Percentiles rank a stretch among this genome's conserved stretches.
Evolutionary conservation across 2,329 filamentous ascomycete genomes (phyloP).

Genomic region (Ophiostoma sp.): DNA sequence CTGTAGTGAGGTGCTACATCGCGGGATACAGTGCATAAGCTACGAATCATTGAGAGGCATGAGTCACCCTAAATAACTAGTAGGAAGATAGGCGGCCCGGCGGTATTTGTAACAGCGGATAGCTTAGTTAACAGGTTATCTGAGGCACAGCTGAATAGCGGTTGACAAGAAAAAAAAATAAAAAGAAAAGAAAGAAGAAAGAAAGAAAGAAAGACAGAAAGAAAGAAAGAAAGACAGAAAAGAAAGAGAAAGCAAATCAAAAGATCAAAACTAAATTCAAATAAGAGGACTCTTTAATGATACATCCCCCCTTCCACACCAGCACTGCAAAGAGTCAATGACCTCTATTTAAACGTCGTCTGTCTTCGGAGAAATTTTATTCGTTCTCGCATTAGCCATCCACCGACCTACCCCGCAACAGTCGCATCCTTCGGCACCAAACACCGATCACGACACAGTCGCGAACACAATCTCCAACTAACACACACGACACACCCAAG

Average conservation of each 20-base stretch:
- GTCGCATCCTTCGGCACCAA: slow-evolving; percentile 11
- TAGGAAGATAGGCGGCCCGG: not conserved
- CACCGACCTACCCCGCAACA: slow-evolving; percentile 10
- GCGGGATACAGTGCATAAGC: not conserved
- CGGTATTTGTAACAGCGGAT: not conserved
- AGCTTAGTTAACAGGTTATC: not conserved
- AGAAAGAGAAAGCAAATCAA: not conserved
- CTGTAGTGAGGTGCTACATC: slow-evolving; percentile 1
- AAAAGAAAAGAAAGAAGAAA: not conserved
- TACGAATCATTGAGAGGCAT: not conserved
- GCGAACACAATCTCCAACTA: not conserved
- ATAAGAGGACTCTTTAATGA: not conserved
- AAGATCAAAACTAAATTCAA: not conserved
- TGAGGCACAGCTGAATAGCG: not conserved
- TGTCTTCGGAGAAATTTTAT: not conserved
- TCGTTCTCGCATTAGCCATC: slow-evolving; percentile 11
- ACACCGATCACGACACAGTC: slow-evolving; percentile 9
- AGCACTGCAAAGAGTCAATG: not conserved
- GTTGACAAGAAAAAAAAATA: not conserved
- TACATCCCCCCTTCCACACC: not conserved
- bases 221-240: not conserved
- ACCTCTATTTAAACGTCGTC: no score
- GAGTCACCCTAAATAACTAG: slow-evolving; percentile 1
- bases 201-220: not conserved
- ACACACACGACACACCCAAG: not conserved